Evolutionary conservation across 805 yeast genomes (phyloP).

Genomic region (Starmerella apis): DNA sequence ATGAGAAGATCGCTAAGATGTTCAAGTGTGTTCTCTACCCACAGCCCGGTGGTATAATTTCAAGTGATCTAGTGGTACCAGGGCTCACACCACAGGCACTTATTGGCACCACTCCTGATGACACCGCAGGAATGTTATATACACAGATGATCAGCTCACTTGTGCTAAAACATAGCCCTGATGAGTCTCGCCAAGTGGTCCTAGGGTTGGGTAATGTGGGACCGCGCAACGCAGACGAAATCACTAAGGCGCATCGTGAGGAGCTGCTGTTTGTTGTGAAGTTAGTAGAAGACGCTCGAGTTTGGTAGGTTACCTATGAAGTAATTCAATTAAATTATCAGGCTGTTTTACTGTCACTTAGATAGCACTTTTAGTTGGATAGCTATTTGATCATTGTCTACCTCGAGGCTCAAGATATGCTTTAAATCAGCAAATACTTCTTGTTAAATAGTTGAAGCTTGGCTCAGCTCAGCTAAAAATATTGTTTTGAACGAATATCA

Average conservation of each 20-base stretch:
- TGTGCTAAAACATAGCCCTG: conserved; percentile 28
- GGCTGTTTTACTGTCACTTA: too few relatives aligned
- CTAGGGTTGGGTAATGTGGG: conserved; percentile 30
- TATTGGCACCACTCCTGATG: conserved; percentile 24
- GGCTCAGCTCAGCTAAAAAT: too few relatives aligned
- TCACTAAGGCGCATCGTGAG: conserved; percentile 25
- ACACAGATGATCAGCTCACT: conserved; percentile 30
- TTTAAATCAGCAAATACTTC: too few relatives aligned
- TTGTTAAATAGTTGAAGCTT: too few relatives aligned
- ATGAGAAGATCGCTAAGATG: conserved; percentile 27
- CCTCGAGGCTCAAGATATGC: too few relatives aligned
- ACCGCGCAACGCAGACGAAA: conserved; percentile 19
- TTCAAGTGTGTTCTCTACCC: conserved; percentile 24
- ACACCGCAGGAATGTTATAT: conserved; percentile 27
- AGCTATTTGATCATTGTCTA: too few relatives aligned
- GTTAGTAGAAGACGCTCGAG: conserved; percentile 28
- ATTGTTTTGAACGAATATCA: too few relatives aligned
- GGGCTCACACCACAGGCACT: conserved; percentile 22
- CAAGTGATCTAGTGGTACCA: conserved; percentile 21
- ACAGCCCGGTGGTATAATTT: conserved; percentile 22
- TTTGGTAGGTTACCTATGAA: conserved; percentile 24
- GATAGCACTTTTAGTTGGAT: too few relatives aligned
- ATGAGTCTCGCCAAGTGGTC: conserved; percentile 28
- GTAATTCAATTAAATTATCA: too few relatives aligned
- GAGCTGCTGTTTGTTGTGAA: conserved; percentile 28